Evolutionary conservation across 2,329 filamentous ascomycete genomes (phyloP).

Genomic region (Grosmannia serpens): DNA sequence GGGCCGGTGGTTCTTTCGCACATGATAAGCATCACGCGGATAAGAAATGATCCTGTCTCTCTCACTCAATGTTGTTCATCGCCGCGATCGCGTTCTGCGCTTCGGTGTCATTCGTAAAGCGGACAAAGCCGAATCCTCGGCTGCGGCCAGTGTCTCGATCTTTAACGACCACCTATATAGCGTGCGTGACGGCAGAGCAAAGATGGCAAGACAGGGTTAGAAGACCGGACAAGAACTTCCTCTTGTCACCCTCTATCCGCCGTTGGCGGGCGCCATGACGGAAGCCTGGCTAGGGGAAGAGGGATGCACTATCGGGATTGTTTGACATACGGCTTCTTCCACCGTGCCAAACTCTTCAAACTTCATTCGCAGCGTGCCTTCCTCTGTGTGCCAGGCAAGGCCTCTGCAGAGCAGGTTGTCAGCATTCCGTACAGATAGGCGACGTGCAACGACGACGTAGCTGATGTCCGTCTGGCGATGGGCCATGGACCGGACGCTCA

Average conservation of each 20-base stretch:
- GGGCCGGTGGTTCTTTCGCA: conserved; percentile 10
- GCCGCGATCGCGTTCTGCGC: conserved; percentile 63
- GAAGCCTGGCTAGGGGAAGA: background rate
- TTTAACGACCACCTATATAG: conserved; percentile 85
- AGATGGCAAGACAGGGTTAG: conserved; percentile 3
- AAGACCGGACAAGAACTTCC: conserved; percentile 6
- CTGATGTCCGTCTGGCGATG: background rate
- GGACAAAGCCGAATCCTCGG: conserved; percentile 94
- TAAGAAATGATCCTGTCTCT: conserved; percentile 8
- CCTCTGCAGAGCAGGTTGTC: conserved; percentile 45
- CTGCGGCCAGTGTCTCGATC: conserved; percentile 94
- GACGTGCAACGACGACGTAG: background rate
- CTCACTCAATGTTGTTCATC: conserved; percentile 89
- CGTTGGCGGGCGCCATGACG: background rate
- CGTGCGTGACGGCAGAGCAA: background rate
- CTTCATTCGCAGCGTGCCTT: conserved; percentile 72
- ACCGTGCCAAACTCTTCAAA: conserved; percentile 86
- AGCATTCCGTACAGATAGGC: conserved; percentile 3
- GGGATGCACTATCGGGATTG: background rate
- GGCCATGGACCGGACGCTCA: background rate
- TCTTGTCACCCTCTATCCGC: background rate
- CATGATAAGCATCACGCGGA: background rate
- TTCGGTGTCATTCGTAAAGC: conserved; percentile 66
- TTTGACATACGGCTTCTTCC: conserved; percentile 79
- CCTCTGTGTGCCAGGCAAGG: conserved; percentile 97